Evolutionary conservation across 2,329 filamentous ascomycete genomes (phyloP).

Genomic region (Orbilia brochopaga): DNA sequence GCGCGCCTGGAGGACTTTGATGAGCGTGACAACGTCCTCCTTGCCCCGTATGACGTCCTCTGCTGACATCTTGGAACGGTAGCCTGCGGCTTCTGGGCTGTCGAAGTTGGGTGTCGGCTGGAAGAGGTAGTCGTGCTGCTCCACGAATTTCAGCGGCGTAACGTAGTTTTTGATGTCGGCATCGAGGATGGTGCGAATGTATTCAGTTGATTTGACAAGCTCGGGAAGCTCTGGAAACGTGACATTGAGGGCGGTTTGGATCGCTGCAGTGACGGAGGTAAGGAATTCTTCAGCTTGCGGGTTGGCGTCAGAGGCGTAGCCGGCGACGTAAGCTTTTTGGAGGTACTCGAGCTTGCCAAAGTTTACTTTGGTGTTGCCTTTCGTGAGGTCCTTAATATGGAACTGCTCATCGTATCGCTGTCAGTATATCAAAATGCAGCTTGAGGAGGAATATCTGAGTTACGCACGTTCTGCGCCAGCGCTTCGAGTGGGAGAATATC

Average conservation of each 20-base stretch:
- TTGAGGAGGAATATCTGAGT: conserved; percentile 3
- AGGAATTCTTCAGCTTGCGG: conserved; percentile 55
- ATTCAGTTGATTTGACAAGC: conserved; percentile 17
- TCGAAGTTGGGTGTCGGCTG: conserved; percentile 22
- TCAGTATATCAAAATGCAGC: conserved; percentile 53
- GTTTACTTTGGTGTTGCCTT: conserved; percentile 83
- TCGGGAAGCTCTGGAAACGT: conserved; percentile 17
- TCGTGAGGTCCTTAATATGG: conserved; percentile 79
- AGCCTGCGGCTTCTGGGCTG: conserved; percentile 22
- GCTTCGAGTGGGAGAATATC: conserved; percentile 75
- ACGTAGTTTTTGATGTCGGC: conserved; percentile 52
- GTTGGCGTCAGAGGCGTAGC: conserved; percentile 59
- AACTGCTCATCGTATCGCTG: conserved; percentile 64
- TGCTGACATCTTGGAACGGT: conserved; percentile 23
- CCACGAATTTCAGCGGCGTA: conserved; percentile 54
- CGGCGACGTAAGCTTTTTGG: conserved; percentile 70
- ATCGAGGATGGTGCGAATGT: conserved; percentile 39
- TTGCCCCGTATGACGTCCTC: conserved; percentile 33
- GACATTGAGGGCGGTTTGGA: conserved; percentile 23
- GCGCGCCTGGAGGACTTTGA: conserved; percentile 15
- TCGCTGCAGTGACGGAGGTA: conserved; percentile 54
- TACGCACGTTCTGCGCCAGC: conserved; percentile 70
- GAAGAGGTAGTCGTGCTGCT: conserved; percentile 50
- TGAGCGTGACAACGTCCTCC: conserved; percentile 19
- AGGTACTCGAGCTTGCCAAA: conserved; percentile 80